Conservation (phyloP, 108 stramenopile species). For the Aurantiochytrium sp. region DNA sequence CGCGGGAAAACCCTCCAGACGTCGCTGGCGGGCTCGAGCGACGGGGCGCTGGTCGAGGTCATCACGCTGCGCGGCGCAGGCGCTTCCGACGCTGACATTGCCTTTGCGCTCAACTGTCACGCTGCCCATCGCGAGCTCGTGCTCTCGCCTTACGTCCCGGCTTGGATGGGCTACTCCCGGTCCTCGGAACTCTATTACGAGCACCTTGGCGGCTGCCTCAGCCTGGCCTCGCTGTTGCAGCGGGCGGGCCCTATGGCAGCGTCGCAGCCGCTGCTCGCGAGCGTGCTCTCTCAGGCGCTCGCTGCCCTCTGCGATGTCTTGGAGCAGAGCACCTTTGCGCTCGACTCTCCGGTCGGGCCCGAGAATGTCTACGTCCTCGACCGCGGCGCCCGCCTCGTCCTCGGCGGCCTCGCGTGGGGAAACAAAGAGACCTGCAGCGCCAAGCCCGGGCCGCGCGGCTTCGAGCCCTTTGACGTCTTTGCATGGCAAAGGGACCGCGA, state of each 20-base stretch:
- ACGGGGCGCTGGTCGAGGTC: not conserved
- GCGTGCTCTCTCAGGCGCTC: not conserved
- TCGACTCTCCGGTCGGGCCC: not conserved
- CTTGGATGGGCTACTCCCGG: constrained; percentile 5
- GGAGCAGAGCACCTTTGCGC: not conserved
- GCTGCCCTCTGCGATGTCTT: not conserved
- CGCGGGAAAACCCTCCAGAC: not conserved
- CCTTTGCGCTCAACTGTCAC: not conserved
- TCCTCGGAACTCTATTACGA: not conserved
- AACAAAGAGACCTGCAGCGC: not conserved
- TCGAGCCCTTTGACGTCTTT: not conserved
- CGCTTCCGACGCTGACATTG: not conserved
- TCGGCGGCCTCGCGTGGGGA: not conserved
- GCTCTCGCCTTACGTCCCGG: not conserved
- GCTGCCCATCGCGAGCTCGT: constrained; percentile 5
- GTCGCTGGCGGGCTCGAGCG: not conserved
- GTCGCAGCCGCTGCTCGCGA: not conserved
- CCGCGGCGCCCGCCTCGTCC: not conserved
- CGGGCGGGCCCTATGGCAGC: not conserved
- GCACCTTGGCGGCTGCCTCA: not conserved
- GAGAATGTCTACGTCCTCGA: not conserved
- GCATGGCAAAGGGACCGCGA: not conserved
- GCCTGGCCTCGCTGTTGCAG: not conserved
- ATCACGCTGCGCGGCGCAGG: not conserved
- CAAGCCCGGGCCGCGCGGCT: not conserved